Conservation (phyloP, 75 land plant genomes). For the Sequoia sempervirens region DNA sequence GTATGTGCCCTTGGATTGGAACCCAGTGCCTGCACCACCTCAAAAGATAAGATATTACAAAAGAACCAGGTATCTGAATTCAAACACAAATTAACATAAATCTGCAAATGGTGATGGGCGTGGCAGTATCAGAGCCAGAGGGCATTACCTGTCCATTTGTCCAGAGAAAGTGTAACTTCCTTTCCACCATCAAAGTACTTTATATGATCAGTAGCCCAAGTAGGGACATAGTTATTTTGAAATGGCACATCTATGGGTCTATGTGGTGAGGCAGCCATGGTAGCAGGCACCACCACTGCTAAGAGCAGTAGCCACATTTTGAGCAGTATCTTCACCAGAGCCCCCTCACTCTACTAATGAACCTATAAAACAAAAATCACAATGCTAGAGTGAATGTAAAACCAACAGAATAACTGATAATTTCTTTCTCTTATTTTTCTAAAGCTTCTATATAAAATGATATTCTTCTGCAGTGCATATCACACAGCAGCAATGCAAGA, state of each 20-base stretch:
- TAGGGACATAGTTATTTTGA: constrained; percentile 46
- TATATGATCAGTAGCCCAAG: constrained; percentile 67
- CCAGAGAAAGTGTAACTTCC: constrained; percentile 36
- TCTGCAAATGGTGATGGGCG: not conserved
- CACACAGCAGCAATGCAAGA: not conserved
- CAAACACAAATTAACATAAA: not conserved
- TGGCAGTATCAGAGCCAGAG: not conserved
- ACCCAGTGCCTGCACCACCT: constrained; percentile 42
- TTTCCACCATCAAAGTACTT: constrained; percentile 55
- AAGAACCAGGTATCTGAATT: not conserved
- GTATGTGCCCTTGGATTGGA: constrained; percentile 58
- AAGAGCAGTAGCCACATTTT: not conserved
- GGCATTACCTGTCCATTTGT: constrained; percentile 51
- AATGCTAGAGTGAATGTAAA: not conserved
- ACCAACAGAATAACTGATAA: not conserved
- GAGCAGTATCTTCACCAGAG: not conserved
- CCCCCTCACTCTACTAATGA: not conserved
- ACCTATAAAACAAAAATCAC: not conserved
- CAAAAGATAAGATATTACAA: not conserved
- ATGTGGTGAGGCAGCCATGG: constrained; percentile 35
- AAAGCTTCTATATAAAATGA: not conserved
- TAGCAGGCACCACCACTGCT: not conserved
- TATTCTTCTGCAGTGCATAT: no score
- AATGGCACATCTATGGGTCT: constrained; percentile 49
- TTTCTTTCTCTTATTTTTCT: not conserved